phyloP scores from a whole-genome alignment of 305 asterid genomes.

The Fraxinus floribunda region DNA sequence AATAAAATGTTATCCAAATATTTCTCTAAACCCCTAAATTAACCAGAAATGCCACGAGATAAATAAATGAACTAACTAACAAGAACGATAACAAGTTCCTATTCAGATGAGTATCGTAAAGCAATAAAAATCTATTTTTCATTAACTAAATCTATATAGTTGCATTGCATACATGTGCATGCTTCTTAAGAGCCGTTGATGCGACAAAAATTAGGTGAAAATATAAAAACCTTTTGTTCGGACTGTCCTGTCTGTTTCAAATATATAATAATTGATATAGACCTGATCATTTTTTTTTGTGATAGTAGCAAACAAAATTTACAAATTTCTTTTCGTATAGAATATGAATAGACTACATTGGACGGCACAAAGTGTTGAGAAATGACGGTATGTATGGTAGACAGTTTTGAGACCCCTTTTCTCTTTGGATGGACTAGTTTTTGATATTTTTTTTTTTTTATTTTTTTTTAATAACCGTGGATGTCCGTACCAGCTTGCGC shows the following conservation, averaged over 20 bases:
- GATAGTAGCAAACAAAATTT: background rate
- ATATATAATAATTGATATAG: background rate
- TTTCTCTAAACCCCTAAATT: background rate
- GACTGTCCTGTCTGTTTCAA: slow-evolving; percentile 11
- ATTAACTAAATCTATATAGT: background rate
- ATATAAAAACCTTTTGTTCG: background rate
- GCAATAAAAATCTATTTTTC: background rate
- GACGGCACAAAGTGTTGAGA: slow-evolving; percentile 3
- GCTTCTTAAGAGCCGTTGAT: background rate
- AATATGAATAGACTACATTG: background rate
- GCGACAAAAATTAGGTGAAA: slow-evolving; percentile 12
- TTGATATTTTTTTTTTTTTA: background rate
- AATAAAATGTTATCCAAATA: background rate
- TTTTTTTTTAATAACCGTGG: no score
- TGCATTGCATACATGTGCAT: background rate
- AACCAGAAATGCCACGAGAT: background rate
- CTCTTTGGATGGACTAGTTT: background rate
- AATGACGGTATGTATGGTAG: background rate
- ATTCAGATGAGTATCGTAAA: background rate
- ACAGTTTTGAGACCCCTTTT: background rate
- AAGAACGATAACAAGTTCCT: background rate
- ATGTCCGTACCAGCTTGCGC: no score
- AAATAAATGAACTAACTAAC: no score
- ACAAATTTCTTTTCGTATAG: background rate
- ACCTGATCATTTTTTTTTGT: background rate